Conservation (phyloP, 164 flowering plant genomes). For the Brasenia schreberi region DNA sequence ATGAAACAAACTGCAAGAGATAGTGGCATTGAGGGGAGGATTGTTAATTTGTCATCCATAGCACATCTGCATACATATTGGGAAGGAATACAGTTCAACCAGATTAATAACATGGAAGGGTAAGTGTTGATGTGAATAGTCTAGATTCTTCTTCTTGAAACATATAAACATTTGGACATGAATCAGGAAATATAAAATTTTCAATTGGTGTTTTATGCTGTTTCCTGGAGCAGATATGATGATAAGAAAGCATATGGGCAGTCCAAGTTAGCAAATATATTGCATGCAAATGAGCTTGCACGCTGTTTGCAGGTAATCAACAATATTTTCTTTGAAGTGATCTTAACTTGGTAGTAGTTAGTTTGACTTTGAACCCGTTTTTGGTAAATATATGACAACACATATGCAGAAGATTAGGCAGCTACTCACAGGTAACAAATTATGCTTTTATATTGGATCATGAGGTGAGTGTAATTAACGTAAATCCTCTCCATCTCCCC, state of each 20-base stretch:
- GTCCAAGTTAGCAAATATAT: slow-evolving; percentile 80
- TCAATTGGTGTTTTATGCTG: neutral
- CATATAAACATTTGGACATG: no score
- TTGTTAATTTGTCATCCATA: slow-evolving; percentile 78
- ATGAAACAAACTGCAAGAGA: slow-evolving; percentile 68
- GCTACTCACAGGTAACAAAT: no score
- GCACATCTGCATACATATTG: slow-evolving; percentile 60
- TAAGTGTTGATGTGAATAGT: slow-evolving; percentile 3
- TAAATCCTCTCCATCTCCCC: no score
- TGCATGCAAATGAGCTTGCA: slow-evolving; percentile 85
- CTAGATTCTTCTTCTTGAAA: neutral
- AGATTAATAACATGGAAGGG: slow-evolving; percentile 49
- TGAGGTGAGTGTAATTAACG: no score
- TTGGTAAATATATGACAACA: no score
- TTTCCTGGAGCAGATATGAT: slow-evolving; percentile 40
- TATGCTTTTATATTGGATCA: no score
- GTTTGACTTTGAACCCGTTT: no score
- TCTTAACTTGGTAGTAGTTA: neutral
- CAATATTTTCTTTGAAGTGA: no score
- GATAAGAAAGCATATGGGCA: slow-evolving; percentile 94
- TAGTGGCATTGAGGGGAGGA: slow-evolving; percentile 74
- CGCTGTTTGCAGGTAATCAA: slow-evolving; percentile 54
- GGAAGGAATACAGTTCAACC: slow-evolving; percentile 54
- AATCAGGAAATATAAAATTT: neutral
- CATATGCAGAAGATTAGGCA: no score